These are phyloP conservation scores for Botryosphaeria agaves DNA, from an alignment of 2,329 filamentous ascomycete species.

Conservation along the genomic window DNA sequence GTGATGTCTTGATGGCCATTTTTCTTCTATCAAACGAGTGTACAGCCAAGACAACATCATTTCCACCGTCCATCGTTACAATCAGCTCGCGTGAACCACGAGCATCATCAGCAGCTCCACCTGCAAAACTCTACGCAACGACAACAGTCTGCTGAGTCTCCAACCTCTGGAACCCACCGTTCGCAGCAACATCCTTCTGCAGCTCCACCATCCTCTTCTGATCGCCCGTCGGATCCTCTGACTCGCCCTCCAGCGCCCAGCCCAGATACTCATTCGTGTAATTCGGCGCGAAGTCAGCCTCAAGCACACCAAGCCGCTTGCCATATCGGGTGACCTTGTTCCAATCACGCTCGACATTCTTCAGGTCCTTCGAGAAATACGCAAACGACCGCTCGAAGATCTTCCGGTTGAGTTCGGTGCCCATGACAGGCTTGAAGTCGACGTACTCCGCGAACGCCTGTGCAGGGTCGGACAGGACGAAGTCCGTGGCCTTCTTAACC, in stretches of 20 bases:
- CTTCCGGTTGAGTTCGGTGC: constrained; percentile 50
- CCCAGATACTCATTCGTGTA: constrained; percentile 56
- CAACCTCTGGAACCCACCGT: constrained; percentile 46
- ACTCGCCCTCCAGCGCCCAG: constrained; percentile 49
- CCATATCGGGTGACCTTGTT: constrained; percentile 61
- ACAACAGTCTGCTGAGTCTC: constrained; percentile 6
- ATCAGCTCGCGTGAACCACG: too few species aligned
- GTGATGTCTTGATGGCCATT: too few species aligned
- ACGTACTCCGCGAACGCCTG: constrained; percentile 51
- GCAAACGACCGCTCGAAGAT: constrained; percentile 66
- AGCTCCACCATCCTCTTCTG: constrained; percentile 58
- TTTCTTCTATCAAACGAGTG: too few species aligned
- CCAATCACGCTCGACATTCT: constrained; percentile 63
- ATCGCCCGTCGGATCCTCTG: constrained; percentile 49
- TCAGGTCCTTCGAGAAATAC: constrained; percentile 57
- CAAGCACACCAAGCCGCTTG: constrained; percentile 52
- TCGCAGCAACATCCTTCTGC: constrained; percentile 46
- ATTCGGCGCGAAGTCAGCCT: constrained; percentile 48
- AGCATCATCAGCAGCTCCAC: too few species aligned
- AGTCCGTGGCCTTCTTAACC: constrained; percentile 58
- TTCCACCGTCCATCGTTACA: too few species aligned
- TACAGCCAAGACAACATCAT: too few species aligned
- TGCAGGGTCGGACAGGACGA: constrained; percentile 45
- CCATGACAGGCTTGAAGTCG: constrained; percentile 56
- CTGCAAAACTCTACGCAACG: too few species aligned